A percentile compares a stretch with the other conserved stretches of the same genome.
phyloP scores from a whole-genome alignment of 1,139 yeast species.

The Protomyces macrosporus region DNA sequence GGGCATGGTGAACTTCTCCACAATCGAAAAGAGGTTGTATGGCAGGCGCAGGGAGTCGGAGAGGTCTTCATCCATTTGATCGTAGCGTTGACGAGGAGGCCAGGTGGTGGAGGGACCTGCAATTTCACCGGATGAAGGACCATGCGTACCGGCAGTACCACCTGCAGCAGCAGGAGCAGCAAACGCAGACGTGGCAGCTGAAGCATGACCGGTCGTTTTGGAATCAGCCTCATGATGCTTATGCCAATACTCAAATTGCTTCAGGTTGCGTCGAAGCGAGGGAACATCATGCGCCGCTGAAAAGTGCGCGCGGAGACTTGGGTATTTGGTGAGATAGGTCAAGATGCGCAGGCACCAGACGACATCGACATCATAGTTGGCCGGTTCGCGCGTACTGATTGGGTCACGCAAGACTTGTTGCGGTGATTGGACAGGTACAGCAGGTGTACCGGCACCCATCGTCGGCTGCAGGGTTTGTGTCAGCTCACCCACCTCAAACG shows the following conservation, averaged over 20 bases:
- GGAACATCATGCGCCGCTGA: conserved; percentile 65
- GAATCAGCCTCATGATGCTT: neutral
- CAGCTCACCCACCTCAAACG: too few relatives aligned
- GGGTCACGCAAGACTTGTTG: too few relatives aligned
- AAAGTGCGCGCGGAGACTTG: conserved; percentile 65
- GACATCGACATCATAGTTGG: conserved; percentile 65
- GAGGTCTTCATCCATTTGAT: conserved; percentile 19
- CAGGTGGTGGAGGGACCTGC: neutral
- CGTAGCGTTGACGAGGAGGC: neutral
- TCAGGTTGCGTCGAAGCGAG: conserved; percentile 36
- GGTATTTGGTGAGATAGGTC: conserved; percentile 89
- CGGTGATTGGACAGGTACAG: too few relatives aligned
- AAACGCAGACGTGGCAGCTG: too few relatives aligned
- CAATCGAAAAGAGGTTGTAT: conserved; percentile 77
- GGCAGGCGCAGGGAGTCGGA: conserved; percentile 19
- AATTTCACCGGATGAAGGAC: neutral
- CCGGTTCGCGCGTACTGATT: neutral
- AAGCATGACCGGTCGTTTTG: too few relatives aligned
- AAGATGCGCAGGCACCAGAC: conserved; percentile 87
- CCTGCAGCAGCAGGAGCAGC: neutral
- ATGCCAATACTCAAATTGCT: conserved; percentile 27
- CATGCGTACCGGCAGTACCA: neutral
- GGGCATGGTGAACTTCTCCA: conserved; percentile 80
- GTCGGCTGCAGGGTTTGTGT: too few relatives aligned
- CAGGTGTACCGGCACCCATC: too few relatives aligned